These are phyloP conservation scores for Epichloe aotearoae DNA, from an alignment of 2,329 filamentous ascomycete genomes.

Conservation along the genomic window DNA sequence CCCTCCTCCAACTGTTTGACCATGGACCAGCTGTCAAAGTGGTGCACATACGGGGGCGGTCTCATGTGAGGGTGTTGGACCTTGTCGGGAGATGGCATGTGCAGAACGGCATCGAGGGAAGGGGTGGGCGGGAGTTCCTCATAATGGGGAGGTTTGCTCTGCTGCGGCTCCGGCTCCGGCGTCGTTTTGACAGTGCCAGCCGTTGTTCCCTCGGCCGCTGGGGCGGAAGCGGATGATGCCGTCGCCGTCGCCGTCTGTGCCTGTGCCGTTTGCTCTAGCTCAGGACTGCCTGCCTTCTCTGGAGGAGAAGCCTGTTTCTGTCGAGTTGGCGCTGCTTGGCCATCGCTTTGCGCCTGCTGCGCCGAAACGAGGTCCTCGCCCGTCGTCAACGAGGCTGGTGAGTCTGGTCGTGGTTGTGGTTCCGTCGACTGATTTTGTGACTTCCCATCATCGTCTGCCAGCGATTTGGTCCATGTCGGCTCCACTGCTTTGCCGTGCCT, in stretches of 20 bases:
- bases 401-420: conserved; percentile 4
- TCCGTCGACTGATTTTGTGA: conserved; percentile 8
- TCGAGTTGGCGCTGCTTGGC: background rate
- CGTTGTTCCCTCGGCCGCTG: background rate
- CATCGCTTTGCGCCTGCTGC: background rate
- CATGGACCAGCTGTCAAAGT: conserved; percentile 89
- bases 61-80: conserved; percentile 51
- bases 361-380: background rate
- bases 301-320: background rate
- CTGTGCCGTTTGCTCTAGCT: background rate
- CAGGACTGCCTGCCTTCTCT: background rate
- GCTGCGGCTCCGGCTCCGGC: background rate
- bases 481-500: conserved; percentile 50
- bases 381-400: background rate
- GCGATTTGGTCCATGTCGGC: conserved; percentile 23
- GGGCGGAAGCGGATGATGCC: background rate
- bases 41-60: conserved; percentile 74
- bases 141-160: conserved; percentile 1
- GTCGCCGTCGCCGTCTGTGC: background rate
- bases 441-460: background rate
- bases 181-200: background rate
- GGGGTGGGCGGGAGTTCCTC: conserved; percentile 19
- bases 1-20: conserved; percentile 67
- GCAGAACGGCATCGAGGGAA: conserved; percentile 34
- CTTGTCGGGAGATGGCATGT: conserved; percentile 30